phyloP scores from a whole-genome alignment of 768 basidiomycete genomes.

The Scleroderma bovista region DNA sequence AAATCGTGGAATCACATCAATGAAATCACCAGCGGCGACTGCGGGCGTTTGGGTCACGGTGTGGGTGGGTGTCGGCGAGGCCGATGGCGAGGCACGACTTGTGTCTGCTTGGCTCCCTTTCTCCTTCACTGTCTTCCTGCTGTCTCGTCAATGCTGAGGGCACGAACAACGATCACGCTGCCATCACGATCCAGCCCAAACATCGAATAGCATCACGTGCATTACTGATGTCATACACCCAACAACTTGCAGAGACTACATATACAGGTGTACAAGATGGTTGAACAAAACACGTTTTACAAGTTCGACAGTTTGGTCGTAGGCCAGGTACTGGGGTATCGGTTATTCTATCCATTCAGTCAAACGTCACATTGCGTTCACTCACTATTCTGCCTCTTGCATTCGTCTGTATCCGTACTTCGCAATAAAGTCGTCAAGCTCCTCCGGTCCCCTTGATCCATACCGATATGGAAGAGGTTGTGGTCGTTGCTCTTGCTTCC shows the following conservation, averaged over 20 bases:
- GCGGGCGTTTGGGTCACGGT: background rate
- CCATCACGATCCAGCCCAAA: slow-evolving; percentile 24
- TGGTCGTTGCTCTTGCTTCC: slow-evolving; percentile 58
- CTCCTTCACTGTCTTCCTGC: background rate
- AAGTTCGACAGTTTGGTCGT: slow-evolving; percentile 12
- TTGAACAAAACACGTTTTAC: background rate
- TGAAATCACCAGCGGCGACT: background rate
- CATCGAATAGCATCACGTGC: slow-evolving; percentile 16
- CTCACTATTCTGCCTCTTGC: slow-evolving; percentile 70
- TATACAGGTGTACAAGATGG: too few relatives aligned
- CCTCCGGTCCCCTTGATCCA: slow-evolving; percentile 90
- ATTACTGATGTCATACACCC: background rate
- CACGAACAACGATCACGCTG: too few relatives aligned
- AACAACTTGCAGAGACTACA: background rate
- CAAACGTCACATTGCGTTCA: slow-evolving; percentile 13
- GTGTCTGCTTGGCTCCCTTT: slow-evolving; percentile 8
- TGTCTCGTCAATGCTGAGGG: too few relatives aligned
- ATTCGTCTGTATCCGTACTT: slow-evolving; percentile 76
- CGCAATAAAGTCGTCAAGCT: slow-evolving; percentile 68
- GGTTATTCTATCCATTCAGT: background rate
- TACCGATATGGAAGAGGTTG: slow-evolving; percentile 80
- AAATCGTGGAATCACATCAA: slow-evolving; percentile 2
- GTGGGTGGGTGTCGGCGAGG: background rate
- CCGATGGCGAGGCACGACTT: slow-evolving; percentile 7
- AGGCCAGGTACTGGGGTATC: slow-evolving; percentile 22